Conservation (phyloP, 768 basidiomycete genomes). For the Leccinum broughii region DNA sequence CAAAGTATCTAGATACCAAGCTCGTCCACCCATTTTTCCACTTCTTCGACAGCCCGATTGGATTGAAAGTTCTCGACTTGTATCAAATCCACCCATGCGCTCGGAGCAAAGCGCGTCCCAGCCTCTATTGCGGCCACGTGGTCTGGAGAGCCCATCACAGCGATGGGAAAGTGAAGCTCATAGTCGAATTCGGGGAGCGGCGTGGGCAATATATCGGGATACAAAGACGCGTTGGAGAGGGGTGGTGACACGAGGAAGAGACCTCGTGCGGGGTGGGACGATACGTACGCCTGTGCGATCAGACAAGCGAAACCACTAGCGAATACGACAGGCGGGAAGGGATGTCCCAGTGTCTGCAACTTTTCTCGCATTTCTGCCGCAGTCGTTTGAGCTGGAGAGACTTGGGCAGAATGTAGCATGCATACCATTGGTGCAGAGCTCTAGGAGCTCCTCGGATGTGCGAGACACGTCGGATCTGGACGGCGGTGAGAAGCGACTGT, state of each 20-base stretch:
- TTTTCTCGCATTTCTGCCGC: constrained; percentile 42
- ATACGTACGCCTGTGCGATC: constrained; percentile 67
- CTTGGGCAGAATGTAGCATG: constrained; percentile 1
- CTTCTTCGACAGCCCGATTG: constrained; percentile 39
- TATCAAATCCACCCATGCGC: constrained; percentile 41
- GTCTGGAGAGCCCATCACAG: constrained; percentile 42
- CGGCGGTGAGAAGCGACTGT: constrained; percentile 40
- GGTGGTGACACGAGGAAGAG: constrained; percentile 64
- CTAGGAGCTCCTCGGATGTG: constrained; percentile 34
- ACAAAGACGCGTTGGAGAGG: constrained; percentile 38
- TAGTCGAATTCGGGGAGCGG: constrained; percentile 54
- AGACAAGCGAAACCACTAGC: constrained; percentile 50
- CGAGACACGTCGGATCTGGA: background rate
- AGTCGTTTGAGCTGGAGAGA: background rate
- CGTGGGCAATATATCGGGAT: constrained; percentile 33
- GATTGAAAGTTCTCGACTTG: constrained; percentile 37
- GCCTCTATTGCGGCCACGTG: constrained; percentile 37
- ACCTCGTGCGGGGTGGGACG: constrained; percentile 61
- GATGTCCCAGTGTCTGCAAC: constrained; percentile 43
- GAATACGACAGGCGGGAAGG: constrained; percentile 61
- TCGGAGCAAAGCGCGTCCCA: constrained; percentile 43
- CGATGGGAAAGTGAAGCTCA: constrained; percentile 63
- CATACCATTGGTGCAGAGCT: constrained; percentile 43
- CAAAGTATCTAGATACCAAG: constrained; percentile 43
- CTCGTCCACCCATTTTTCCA: constrained; percentile 57